Evolutionary conservation across 2,329 filamentous ascomycete species (phyloP), one percentile per base, ranked within the genome.

Genomic region (Pseudofabraea citricarpa): DNA sequence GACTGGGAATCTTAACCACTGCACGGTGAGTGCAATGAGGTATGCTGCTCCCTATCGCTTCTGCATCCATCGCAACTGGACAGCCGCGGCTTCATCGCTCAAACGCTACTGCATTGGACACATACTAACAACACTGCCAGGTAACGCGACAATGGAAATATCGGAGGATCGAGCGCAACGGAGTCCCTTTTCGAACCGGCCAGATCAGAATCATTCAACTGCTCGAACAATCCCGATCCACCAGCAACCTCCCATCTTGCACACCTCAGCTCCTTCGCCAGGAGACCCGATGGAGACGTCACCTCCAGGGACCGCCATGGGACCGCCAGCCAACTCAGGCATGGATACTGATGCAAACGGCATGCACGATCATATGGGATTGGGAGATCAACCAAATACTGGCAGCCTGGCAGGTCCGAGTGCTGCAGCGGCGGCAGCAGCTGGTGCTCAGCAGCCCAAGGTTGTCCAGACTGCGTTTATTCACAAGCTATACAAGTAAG

Each of bases 381-480:
- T 53, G 43, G 54, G 49, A 23, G 57, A 62, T 44, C 68, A 59
- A 64, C 66, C 42, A 68, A 70, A 48, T 40, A 52, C 49, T 41
- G 53, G 53, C 43, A 58, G 48, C 48, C 44, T 59, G 44, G 52
- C 53, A 40, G 55, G 54, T 26, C 58, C 56, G 39, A 62, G 52
- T 50, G 62, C 63, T 40, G 62, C 63, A 23, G 67, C 70, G 2
- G 64, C 74, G 2, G 72, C 72, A 16, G 81, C 83, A 1, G 81
- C 85, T 5, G 85, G 85, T 37, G 84, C 90, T 41, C 89, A 95
- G 61, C 90, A 95, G 62, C 90, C 93, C 47, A 98, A 98, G 69
- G 91, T 96, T 35, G 90, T 97, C 13, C 93, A 98, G 69, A 97
- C 93, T 9, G 93, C 93, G 18, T 98, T 98, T 60, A 97, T 98